A percentile compares a stretch with the other conserved stretches of the same genome.
Conservation (phyloP, 139 green algal species). For the Chlamydomonas sphaeroides region DNA sequence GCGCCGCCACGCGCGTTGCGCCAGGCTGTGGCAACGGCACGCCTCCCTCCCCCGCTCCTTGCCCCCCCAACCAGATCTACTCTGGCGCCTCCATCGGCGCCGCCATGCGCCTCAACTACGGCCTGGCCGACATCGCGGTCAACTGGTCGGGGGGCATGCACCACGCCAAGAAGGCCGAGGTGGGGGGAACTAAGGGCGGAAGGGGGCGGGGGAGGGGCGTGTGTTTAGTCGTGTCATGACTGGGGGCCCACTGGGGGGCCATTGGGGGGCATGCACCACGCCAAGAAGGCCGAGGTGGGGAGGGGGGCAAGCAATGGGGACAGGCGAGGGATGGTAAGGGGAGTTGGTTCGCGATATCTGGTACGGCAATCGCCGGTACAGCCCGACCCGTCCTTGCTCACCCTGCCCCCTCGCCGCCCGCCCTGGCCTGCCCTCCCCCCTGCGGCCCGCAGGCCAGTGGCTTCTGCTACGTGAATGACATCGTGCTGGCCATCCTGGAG, state of each 20-base stretch:
- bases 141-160: constrained; percentile 98
- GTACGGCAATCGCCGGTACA: too few species aligned
- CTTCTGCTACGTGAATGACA: constrained; percentile 99
- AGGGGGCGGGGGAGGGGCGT: not conserved
- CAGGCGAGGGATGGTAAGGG: too few species aligned
- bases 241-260: too few species aligned
- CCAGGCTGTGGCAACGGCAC: too few species aligned
- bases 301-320: too few species aligned
- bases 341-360: too few species aligned
- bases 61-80: constrained; percentile 67
- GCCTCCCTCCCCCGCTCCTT: not conserved
- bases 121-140: constrained; percentile 88
- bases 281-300: not conserved
- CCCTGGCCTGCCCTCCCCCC: too few species aligned
- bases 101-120: constrained; percentile 92
- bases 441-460: constrained; percentile 64
- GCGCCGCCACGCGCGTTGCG: constrained; percentile 89
- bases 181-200: constrained; percentile 4
- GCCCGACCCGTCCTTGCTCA: too few species aligned
- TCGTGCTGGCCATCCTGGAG: constrained; percentile 96
- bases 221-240: not conserved
- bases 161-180: constrained; percentile 92
- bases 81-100: constrained; percentile 86
- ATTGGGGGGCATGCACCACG: too few species aligned
- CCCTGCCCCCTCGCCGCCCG: too few species aligned